phyloP scores from a whole-genome alignment of 495 filamentous ascomycete species.

The Penicillium maclennaniae region DNA sequence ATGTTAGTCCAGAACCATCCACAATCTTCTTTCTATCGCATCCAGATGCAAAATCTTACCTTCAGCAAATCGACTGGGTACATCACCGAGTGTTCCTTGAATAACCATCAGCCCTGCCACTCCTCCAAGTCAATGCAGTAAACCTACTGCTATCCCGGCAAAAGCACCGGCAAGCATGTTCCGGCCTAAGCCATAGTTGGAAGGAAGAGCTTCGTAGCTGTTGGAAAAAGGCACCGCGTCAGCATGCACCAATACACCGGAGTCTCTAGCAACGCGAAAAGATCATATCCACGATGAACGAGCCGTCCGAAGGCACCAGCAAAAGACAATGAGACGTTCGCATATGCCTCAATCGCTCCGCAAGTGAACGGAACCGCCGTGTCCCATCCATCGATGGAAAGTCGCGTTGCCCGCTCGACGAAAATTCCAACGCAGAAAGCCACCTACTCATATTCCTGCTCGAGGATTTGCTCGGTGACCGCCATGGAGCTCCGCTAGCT shows the following conservation, averaged over 20 bases:
- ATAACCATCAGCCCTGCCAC: conserved; percentile 19
- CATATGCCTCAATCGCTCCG: neutral
- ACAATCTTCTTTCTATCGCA: neutral
- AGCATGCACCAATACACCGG: conserved; percentile 9
- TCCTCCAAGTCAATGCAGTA: neutral
- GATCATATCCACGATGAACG: neutral
- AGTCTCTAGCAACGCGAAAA: neutral
- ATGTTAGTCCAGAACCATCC: conserved; percentile 2
- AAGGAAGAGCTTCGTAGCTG: conserved; percentile 68
- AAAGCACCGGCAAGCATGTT: conserved; percentile 96
- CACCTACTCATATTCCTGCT: conserved; percentile 47
- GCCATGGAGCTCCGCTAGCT: conserved; percentile 45
- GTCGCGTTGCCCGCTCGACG: neutral
- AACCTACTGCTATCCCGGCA: conserved; percentile 86
- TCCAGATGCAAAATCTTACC: conserved; percentile 50
- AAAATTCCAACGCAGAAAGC: conserved; percentile 2
- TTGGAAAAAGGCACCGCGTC: conserved; percentile 13
- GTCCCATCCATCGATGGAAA: neutral
- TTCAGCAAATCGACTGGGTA: conserved; percentile 98
- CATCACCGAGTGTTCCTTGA: conserved; percentile 86
- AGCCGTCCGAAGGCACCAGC: neutral
- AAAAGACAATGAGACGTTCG: neutral
- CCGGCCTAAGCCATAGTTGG: conserved; percentile 61
- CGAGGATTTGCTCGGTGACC: conserved; percentile 34
- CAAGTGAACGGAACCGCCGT: neutral